phyloP scores from a whole-genome alignment of 371 early-diverging fungal species.

The Mucor ambiguus region DNA sequence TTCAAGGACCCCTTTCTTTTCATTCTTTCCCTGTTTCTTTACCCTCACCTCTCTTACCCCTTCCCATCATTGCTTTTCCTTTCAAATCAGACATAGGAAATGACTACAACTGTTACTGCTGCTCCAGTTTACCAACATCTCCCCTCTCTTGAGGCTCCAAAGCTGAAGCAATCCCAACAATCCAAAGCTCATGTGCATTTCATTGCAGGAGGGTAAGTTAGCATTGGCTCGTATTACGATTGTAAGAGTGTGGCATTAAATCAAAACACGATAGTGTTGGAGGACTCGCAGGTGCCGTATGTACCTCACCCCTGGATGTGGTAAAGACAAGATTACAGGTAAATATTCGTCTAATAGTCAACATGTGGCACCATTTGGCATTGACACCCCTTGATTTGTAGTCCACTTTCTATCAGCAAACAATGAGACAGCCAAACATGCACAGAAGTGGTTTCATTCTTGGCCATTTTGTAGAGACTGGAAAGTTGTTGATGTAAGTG shows the following conservation, averaged over 20 bases:
- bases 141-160: background rate
- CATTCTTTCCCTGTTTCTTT: slow-evolving; percentile 2
- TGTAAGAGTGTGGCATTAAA: background rate
- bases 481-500: slow-evolving; percentile 55
- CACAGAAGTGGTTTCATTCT: slow-evolving; percentile 26
- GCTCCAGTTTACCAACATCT: slow-evolving; percentile 4
- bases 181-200: slow-evolving; percentile 65
- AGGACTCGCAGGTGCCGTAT: slow-evolving; percentile 78
- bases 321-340: slow-evolving; percentile 90
- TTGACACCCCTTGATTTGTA: slow-evolving; percentile 1
- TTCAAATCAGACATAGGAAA: background rate
- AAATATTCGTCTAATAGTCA: slow-evolving; percentile 7
- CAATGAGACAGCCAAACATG: slow-evolving; percentile 11
- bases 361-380: background rate
- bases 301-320: slow-evolving; percentile 90
- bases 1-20: slow-evolving; percentile 11
- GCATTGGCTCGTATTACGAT: background rate
- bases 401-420: slow-evolving; percentile 38
- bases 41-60: background rate
- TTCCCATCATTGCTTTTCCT: background rate
- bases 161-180: slow-evolving; percentile 18
- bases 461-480: slow-evolving; percentile 56
- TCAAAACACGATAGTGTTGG: slow-evolving; percentile 46
- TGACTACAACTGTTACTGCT: slow-evolving; percentile 6
- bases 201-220: slow-evolving; percentile 75